Conservation (phyloP, 371 early-diverging fungal species). For the Zychaea mexicana region DNA sequence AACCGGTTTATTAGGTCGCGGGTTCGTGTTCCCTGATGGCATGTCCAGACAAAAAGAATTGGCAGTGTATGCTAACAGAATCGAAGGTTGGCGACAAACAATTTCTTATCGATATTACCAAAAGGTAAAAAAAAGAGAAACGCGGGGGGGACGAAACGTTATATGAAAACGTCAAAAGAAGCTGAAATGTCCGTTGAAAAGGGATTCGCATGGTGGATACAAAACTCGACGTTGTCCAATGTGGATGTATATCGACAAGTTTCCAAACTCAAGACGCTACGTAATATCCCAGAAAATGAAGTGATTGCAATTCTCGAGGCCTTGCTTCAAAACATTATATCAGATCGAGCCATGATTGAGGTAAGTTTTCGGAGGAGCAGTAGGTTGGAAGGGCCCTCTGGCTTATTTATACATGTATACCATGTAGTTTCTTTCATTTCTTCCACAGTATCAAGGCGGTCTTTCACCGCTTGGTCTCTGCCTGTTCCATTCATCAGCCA, state of each 20-base stretch:
- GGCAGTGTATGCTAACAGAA: slow-evolving; percentile 66
- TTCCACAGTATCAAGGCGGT: slow-evolving; percentile 86
- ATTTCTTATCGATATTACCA: slow-evolving; percentile 70
- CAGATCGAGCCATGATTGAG: slow-evolving; percentile 83
- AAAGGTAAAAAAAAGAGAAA: slow-evolving; percentile 34
- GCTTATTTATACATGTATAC: background rate
- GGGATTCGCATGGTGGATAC: slow-evolving; percentile 61
- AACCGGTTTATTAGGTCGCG: slow-evolving; percentile 61
- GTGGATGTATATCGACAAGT: slow-evolving; percentile 76
- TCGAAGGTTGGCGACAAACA: slow-evolving; percentile 86
- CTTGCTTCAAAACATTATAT: slow-evolving; percentile 59
- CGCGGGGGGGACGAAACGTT: too few species aligned
- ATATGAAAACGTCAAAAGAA: too few species aligned
- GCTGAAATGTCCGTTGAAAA: too few species aligned
- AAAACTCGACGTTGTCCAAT: slow-evolving; percentile 57
- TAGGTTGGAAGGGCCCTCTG: background rate
- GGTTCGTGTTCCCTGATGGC: slow-evolving; percentile 76
- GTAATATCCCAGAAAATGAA: slow-evolving; percentile 65
- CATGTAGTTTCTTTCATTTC: slow-evolving; percentile 67
- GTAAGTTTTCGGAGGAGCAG: slow-evolving; percentile 29
- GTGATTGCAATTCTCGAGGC: slow-evolving; percentile 68
- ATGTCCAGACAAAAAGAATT: slow-evolving; percentile 65
- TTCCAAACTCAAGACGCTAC: slow-evolving; percentile 58
- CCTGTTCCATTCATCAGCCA: slow-evolving; percentile 73
- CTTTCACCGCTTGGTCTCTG: slow-evolving; percentile 81